Evolutionary conservation across 1,139 yeast genomes (phyloP).

Genomic region (Pichia sp.): DNA sequence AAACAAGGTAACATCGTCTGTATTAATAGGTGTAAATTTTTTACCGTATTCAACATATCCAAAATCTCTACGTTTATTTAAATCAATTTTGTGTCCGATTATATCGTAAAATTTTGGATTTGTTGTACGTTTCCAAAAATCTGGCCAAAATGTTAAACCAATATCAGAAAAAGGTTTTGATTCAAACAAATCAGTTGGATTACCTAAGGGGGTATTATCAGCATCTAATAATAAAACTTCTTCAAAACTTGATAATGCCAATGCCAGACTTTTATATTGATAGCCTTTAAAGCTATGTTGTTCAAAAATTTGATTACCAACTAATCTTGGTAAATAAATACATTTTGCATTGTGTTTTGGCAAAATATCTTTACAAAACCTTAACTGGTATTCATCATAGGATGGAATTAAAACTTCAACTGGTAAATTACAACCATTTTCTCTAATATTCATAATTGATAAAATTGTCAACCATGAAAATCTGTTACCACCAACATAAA

Average conservation of each 20-base stretch:
- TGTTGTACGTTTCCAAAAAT: constrained; percentile 43
- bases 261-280: constrained; percentile 72
- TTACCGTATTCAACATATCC: constrained; percentile 28
- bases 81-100: constrained; percentile 38
- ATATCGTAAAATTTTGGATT: constrained; percentile 56
- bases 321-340: constrained; percentile 50
- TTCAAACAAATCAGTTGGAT: constrained; percentile 46
- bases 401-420: constrained; percentile 74
- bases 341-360: constrained; percentile 69
- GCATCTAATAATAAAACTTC: constrained; percentile 72
- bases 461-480: constrained; percentile 67
- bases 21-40: constrained; percentile 37
- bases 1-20: constrained; percentile 44
- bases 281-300: constrained; percentile 60
- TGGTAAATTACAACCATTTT: constrained; percentile 59
- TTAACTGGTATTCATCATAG: constrained; percentile 60
- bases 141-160: constrained; percentile 47
- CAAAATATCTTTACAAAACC: constrained; percentile 56
- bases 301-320: constrained; percentile 40
- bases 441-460: constrained; percentile 59
- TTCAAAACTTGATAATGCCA: constrained; percentile 70
- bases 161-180: constrained; percentile 30
- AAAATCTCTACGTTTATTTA: constrained; percentile 25
- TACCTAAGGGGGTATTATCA: constrained; percentile 58
- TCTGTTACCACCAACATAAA: constrained; percentile 75